phyloP scores from a whole-genome alignment of 306 rosid genomes.

The Quercus wislizeni region DNA sequence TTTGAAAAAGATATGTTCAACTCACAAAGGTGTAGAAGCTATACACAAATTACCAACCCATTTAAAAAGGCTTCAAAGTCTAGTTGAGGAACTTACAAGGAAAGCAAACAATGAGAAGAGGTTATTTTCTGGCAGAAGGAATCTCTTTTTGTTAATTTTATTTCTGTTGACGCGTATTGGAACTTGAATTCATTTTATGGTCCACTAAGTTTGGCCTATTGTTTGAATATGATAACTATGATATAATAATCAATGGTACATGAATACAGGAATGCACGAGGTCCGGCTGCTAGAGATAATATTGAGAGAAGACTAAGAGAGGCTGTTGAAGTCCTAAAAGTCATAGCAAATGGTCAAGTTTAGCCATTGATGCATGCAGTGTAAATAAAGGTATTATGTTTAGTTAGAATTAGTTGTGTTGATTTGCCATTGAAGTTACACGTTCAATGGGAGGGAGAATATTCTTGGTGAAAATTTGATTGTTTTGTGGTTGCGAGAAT shows the following conservation, averaged over 20 bases:
- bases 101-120: slow-evolving; percentile 59
- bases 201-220: background rate
- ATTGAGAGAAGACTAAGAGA: slow-evolving; percentile 67
- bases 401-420: background rate
- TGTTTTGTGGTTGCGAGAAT: background rate
- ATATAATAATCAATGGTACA: background rate
- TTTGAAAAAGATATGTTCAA: slow-evolving; percentile 61
- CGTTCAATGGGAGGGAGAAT: slow-evolving; percentile 3
- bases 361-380: background rate
- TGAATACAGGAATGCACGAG: slow-evolving; percentile 52
- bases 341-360: slow-evolving; percentile 29
- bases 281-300: slow-evolving; percentile 42
- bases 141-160: background rate
- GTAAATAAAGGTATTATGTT: background rate
- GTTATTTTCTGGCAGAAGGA: slow-evolving; percentile 26
- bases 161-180: background rate
- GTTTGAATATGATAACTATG: too few species aligned
- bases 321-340: slow-evolving; percentile 61
- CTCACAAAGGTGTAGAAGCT: slow-evolving; percentile 48
- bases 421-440: slow-evolving; percentile 6
- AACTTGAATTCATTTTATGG: background rate
- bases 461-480: background rate
- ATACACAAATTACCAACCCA: slow-evolving; percentile 59
- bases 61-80: slow-evolving; percentile 59
- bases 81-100: slow-evolving; percentile 70